Conservation (phyloP, 1,284 basidiomycete genomes). For the Leccinum subrobustum region DNA sequence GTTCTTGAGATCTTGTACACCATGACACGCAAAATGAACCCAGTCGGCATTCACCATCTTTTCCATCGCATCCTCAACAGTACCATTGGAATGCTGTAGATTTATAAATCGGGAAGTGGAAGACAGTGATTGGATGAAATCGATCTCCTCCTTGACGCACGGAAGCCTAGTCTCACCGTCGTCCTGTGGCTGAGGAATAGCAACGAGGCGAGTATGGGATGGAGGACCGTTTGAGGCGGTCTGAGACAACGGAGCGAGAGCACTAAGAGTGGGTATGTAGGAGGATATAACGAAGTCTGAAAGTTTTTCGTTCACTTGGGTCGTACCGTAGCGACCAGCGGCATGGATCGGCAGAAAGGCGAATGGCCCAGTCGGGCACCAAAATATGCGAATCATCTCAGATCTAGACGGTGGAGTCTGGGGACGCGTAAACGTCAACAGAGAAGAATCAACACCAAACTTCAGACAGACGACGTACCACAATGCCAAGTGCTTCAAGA, state of each 20-base stretch:
- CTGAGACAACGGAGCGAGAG: neutral
- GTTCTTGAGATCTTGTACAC: neutral
- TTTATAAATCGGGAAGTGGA: neutral
- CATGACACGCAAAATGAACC: neutral
- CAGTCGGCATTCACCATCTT: neutral
- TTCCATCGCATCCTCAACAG: neutral
- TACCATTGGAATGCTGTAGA: neutral
- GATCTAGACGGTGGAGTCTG: neutral
- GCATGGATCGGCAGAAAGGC: neutral
- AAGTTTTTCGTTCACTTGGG: neutral
- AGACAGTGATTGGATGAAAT: neutral
- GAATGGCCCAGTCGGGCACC: neutral
- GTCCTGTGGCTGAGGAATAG: neutral
- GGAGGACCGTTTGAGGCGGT: neutral
- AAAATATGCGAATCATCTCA: neutral
- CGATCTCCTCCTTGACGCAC: too few relatives aligned
- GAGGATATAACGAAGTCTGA: neutral
- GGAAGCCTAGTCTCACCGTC: neutral
- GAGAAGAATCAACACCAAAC: too few relatives aligned
- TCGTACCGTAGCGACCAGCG: neutral
- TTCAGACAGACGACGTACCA: too few relatives aligned
- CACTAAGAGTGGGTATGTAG: neutral
- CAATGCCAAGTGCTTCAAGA: too few relatives aligned
- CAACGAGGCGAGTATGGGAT: neutral
- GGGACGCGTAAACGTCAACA: too few relatives aligned